Percentiles rank a stretch among this genome's conserved stretches.
phyloP scores from a whole-genome alignment of 495 filamentous ascomycete species.

The Baudoinia panamericana region DNA sequence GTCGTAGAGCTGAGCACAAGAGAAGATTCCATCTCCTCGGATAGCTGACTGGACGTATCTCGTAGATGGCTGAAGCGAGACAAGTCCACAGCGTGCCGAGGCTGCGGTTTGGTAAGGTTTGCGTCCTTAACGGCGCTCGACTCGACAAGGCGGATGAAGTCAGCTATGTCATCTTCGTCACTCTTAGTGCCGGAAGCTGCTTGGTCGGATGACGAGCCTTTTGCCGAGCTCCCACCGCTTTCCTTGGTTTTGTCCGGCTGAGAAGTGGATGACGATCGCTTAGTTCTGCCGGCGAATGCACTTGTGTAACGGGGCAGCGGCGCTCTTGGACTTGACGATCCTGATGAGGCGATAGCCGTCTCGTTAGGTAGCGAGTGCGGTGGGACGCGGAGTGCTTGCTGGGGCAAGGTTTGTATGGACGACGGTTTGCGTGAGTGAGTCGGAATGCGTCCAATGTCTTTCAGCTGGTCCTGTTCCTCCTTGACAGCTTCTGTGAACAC shows the following conservation, averaged over 20 bases:
- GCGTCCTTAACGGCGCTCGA: slow-evolving; percentile 52
- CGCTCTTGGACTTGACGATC: slow-evolving; percentile 54
- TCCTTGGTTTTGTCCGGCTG: slow-evolving; percentile 38
- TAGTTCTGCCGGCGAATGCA: slow-evolving; percentile 77
- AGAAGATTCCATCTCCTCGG: slow-evolving; percentile 15
- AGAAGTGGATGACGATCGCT: slow-evolving; percentile 48
- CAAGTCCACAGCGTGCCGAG: slow-evolving; percentile 10
- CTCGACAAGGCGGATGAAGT: slow-evolving; percentile 80
- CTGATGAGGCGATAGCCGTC: slow-evolving; percentile 45
- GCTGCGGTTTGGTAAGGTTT: slow-evolving; percentile 44
- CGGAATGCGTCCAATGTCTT: too few species aligned
- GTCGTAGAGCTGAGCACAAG: slow-evolving; percentile 7
- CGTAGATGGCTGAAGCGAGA: slow-evolving; percentile 10
- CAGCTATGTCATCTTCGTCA: slow-evolving; percentile 83
- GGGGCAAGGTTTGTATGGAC: slow-evolving; percentile 50
- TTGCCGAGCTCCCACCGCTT: slow-evolving; percentile 4
- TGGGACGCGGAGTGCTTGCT: slow-evolving; percentile 47
- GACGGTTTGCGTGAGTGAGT: too few species aligned
- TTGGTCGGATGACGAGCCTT: slow-evolving; percentile 3
- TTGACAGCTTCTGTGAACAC: too few species aligned
- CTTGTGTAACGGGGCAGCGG: slow-evolving; percentile 63
- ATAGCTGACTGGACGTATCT: slow-evolving; percentile 6
- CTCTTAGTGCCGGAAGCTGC: slow-evolving; percentile 31
- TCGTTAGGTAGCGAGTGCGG: slow-evolving; percentile 37
- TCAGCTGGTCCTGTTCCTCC: too few species aligned